Percentiles rank a stretch among this genome's conserved stretches.
phyloP scores from a whole-genome alignment of 257 asterid genomes.

The Solanum chilense region DNA sequence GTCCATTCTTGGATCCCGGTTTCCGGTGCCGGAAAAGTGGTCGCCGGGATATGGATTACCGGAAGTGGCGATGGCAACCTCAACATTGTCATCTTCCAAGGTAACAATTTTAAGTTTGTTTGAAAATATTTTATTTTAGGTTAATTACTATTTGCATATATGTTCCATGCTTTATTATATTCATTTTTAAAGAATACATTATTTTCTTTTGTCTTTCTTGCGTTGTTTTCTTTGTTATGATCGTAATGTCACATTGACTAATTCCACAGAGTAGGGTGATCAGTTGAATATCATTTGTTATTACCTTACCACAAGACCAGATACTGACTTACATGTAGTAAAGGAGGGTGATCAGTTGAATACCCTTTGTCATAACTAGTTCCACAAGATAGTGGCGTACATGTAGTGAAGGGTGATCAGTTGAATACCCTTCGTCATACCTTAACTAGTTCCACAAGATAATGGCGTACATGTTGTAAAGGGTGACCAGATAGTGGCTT shows the following conservation, averaged over 20 bases:
- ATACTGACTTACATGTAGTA: too few relatives aligned
- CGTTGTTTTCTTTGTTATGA: background rate
- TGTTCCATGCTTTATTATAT: background rate
- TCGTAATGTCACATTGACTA: background rate
- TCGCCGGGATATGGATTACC: conserved; percentile 39
- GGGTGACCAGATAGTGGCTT: too few relatives aligned
- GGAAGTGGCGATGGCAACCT: conserved; percentile 91
- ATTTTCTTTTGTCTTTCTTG: background rate
- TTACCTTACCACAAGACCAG: too few relatives aligned
- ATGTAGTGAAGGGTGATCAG: too few relatives aligned
- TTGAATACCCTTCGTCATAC: too few relatives aligned
- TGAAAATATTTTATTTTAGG: background rate
- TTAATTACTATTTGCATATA: background rate
- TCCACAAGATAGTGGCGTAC: too few relatives aligned
- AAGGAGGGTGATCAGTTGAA: too few relatives aligned
- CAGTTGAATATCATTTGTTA: too few relatives aligned
- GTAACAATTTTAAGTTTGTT: conserved; percentile 10
- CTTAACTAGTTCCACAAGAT: background rate
- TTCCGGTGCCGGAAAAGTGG: conserved; percentile 70
- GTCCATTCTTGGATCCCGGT: conserved; percentile 87
- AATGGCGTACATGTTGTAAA: background rate
- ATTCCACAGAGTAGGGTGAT: too few relatives aligned
- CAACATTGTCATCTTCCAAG: conserved; percentile 60
- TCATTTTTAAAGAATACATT: background rate
- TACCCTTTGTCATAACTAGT: too few relatives aligned